phyloP scores from a whole-genome alignment of 2,329 filamentous ascomycete genomes.

The Arthrinium phaeospermum region DNA sequence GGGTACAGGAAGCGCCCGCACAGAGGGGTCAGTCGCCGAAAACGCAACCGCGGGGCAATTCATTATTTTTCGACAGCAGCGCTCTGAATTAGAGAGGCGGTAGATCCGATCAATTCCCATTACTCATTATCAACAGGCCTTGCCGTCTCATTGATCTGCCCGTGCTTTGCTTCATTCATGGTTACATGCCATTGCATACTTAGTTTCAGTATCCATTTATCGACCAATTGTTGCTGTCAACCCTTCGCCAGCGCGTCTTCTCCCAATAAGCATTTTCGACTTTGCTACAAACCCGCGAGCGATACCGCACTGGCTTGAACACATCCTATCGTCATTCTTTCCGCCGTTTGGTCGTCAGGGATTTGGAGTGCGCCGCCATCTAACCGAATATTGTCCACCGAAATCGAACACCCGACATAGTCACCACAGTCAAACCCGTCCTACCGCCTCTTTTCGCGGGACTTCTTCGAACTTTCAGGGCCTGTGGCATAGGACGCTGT shows the following conservation, averaged over 20 bases:
- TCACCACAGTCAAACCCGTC: background rate
- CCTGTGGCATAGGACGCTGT: background rate
- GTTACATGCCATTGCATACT: too few relatives aligned
- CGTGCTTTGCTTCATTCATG: background rate
- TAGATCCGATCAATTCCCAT: constrained; percentile 2
- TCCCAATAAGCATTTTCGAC: background rate
- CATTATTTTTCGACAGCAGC: background rate
- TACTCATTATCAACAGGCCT: background rate
- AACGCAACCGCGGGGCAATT: constrained; percentile 15
- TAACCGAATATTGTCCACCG: background rate
- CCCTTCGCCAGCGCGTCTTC: background rate
- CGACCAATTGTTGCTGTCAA: background rate
- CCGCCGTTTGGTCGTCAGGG: background rate
- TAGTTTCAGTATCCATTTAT: background rate
- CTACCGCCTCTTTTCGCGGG: background rate
- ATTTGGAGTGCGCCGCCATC: background rate
- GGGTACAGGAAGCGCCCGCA: background rate
- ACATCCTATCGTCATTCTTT: background rate
- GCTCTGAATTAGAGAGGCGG: background rate
- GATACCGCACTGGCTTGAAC: background rate
- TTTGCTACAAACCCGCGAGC: background rate
- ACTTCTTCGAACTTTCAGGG: background rate
- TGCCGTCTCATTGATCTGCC: background rate
- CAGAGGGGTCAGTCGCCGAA: constrained; percentile 7
- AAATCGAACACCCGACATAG: background rate